Conservation (phyloP, 108 stramenopile species). For the Skeletonema menzelii region DNA sequence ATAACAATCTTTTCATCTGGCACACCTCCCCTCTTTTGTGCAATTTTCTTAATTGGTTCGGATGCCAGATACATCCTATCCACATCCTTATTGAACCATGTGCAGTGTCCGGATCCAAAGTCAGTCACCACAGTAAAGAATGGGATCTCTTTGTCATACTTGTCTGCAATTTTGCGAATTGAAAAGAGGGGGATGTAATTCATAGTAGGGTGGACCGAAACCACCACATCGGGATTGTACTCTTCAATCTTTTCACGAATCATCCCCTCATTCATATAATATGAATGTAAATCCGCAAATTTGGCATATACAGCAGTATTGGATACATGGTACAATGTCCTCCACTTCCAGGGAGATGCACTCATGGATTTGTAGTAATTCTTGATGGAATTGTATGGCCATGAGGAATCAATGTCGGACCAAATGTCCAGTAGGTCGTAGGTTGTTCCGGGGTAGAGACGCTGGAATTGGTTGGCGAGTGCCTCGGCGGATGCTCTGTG, state of each 20-base stretch:
- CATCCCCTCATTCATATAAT: conserved; percentile 54
- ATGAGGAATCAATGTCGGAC: conserved; percentile 63
- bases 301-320: conserved; percentile 64
- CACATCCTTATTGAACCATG: conserved; percentile 89
- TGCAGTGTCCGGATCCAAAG: conserved; percentile 90
- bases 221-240: conserved; percentile 84
- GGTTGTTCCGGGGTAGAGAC: conserved; percentile 83
- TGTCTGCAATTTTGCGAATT: conserved; percentile 56
- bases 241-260: conserved; percentile 63
- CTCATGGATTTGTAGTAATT: neutral
- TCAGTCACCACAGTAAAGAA: conserved; percentile 97
- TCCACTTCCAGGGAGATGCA: conserved; percentile 79
- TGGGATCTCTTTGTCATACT: conserved; percentile 68
- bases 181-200: conserved; percentile 77
- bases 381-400: conserved; percentile 36
- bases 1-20: conserved; percentile 80
- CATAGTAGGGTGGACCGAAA: conserved; percentile 95
- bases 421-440: conserved; percentile 89
- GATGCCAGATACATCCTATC: conserved; percentile 91
- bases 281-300: conserved; percentile 56
- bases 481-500: conserved; percentile 95
- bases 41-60: conserved; percentile 67
- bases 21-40: conserved; percentile 69
- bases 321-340: conserved; percentile 75
- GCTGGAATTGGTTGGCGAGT: conserved; percentile 84